Percentiles rank a stretch among this genome's conserved stretches.
phyloP scores from a whole-genome alignment of 2,329 filamentous ascomycete species.

The Scedosporium aurantiacum region DNA sequence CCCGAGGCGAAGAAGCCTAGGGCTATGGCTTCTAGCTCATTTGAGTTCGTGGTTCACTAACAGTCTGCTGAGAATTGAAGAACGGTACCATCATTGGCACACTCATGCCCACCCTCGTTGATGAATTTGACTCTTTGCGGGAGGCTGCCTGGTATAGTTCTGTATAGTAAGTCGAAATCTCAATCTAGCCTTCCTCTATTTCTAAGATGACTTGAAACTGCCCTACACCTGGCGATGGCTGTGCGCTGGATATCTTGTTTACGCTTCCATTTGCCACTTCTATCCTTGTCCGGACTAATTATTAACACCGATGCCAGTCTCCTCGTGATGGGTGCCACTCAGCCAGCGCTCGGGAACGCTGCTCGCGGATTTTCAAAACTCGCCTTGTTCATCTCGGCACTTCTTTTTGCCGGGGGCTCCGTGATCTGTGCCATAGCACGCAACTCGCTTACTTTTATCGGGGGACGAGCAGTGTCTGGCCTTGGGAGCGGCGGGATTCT shows the following conservation, averaged over 20 bases:
- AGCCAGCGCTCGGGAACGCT: conserved; percentile 30
- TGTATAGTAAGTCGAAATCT: conserved; percentile 34
- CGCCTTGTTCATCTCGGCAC: conserved; percentile 17
- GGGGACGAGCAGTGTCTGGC: conserved; percentile 29
- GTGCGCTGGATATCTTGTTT: conserved; percentile 21
- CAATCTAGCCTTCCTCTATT: conserved; percentile 24
- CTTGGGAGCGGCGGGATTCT: conserved; percentile 29
- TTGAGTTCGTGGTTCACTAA: no score
- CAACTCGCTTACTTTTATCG: conserved; percentile 29
- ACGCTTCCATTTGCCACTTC: no score
- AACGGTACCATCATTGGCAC: conserved; percentile 25
- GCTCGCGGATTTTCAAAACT: conserved; percentile 34
- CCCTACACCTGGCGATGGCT: no score
- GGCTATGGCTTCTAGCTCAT: no score
- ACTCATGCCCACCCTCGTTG: conserved; percentile 30
- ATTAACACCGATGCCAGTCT: conserved; percentile 23
- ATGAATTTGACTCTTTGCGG: conserved; percentile 28
- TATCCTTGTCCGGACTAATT: background rate
- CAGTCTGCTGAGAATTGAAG: background rate
- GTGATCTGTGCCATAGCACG: conserved; percentile 27
- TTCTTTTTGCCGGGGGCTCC: conserved; percentile 17
- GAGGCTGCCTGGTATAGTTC: conserved; percentile 39
- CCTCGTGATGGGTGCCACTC: conserved; percentile 28
- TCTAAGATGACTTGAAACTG: no score
- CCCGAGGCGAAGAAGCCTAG: no score